These are phyloP conservation scores for Neurospora africana DNA, from an alignment of 495 filamentous ascomycete species.

Conservation along the genomic window DNA sequence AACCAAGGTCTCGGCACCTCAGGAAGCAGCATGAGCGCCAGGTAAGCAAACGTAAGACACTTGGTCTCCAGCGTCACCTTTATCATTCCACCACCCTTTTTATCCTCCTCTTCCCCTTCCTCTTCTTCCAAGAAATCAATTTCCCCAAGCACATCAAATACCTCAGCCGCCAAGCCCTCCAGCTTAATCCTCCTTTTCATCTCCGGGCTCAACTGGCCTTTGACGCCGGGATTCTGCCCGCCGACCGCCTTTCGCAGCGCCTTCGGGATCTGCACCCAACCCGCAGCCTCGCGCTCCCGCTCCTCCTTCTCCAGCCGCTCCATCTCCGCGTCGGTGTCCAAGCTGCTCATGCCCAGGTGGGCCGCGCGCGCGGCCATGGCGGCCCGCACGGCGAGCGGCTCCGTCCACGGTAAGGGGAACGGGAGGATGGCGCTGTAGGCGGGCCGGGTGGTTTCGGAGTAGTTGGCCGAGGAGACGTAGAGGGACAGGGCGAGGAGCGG, in stretches of 20 bases:
- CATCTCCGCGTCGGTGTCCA: constrained; percentile 34
- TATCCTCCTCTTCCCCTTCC: background rate
- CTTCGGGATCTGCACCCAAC: constrained; percentile 20
- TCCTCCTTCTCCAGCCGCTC: constrained; percentile 20
- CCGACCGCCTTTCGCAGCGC: constrained; percentile 16
- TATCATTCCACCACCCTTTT: background rate
- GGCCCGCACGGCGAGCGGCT: constrained; percentile 55
- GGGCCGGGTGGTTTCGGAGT: constrained; percentile 58
- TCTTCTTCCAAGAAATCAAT: constrained; percentile 44
- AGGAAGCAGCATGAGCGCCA: constrained; percentile 61
- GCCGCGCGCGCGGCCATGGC: constrained; percentile 59
- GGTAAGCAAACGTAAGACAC: constrained; percentile 67
- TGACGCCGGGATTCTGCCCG: background rate
- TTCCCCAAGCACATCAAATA: constrained; percentile 57
- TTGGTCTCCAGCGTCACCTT: constrained; percentile 51
- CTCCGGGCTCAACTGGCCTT: constrained; percentile 33
- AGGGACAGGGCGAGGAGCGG: constrained; percentile 69
- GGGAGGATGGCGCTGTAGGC: constrained; percentile 66
- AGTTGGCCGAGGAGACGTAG: constrained; percentile 83
- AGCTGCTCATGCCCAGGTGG: constrained; percentile 52
- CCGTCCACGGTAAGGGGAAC: constrained; percentile 74
- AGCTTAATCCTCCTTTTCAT: constrained; percentile 53
- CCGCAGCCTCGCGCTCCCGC: constrained; percentile 17
- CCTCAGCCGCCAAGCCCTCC: constrained; percentile 53
- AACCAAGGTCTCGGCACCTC: constrained; percentile 66